These are phyloP conservation scores for Globisporangium splendens DNA, from an alignment of 352 stramenopile genomes.

Conservation along the genomic window DNA sequence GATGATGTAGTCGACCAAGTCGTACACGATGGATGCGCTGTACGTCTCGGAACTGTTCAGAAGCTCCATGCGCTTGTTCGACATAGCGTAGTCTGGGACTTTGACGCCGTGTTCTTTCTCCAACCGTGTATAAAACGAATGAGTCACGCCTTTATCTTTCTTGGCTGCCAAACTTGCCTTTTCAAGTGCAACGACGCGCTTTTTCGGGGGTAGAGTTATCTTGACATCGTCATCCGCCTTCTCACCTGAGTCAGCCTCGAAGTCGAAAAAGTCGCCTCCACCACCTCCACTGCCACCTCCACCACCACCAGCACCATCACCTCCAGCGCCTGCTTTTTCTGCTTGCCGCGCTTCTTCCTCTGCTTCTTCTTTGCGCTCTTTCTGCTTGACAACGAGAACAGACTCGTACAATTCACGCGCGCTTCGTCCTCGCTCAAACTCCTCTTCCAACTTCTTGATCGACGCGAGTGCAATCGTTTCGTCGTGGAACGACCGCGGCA, in stretches of 20 bases:
- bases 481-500: slow-evolving; percentile 74
- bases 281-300: neutral
- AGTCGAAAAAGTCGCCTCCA: neutral
- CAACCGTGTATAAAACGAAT: slow-evolving; percentile 79
- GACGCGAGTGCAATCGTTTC: slow-evolving; percentile 66
- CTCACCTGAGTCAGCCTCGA: neutral
- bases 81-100: slow-evolving; percentile 38
- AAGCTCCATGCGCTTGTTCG: slow-evolving; percentile 39
- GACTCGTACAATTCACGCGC: slow-evolving; percentile 72
- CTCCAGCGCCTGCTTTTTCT: neutral
- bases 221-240: slow-evolving; percentile 1
- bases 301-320: neutral
- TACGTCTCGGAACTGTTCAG: slow-evolving; percentile 39
- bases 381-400: slow-evolving; percentile 53
- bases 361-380: slow-evolving; percentile 2
- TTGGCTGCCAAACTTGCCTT: slow-evolving; percentile 32
- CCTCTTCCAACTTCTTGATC: slow-evolving; percentile 70
- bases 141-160: slow-evolving; percentile 63
- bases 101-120: slow-evolving; percentile 25
- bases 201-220: no score
- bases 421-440: slow-evolving; percentile 74
- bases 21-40: slow-evolving; percentile 59
- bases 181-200: slow-evolving; percentile 22
- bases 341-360: neutral
- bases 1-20: slow-evolving; percentile 64